These are phyloP conservation scores for Lomentospora prolificans DNA, from an alignment of 2,329 filamentous ascomycete genomes.

Conservation along the genomic window DNA sequence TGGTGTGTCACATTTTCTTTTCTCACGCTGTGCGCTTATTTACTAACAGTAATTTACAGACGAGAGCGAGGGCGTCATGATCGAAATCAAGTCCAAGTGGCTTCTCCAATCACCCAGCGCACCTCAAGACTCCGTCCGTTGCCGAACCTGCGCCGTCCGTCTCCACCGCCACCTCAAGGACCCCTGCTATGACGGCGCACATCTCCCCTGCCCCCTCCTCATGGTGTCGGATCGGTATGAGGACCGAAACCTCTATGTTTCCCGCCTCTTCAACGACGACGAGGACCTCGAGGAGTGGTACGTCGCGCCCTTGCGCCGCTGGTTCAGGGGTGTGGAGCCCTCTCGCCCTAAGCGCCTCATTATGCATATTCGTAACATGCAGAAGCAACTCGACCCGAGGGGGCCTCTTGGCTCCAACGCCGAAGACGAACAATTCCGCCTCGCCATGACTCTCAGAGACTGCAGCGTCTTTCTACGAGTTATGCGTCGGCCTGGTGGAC, in stretches of 20 bases:
- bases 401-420: conserved; percentile 32
- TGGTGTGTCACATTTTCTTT: conserved; percentile 14
- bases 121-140: conserved; percentile 51
- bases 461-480: conserved; percentile 66
- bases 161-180: conserved; percentile 25
- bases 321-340: conserved; percentile 9
- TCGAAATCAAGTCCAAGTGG: conserved; percentile 84
- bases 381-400: conserved; percentile 31
- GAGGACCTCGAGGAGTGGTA: conserved; percentile 9
- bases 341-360: conserved; percentile 20
- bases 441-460: conserved; percentile 74
- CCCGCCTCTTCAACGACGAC: conserved; percentile 16
- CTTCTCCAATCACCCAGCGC: conserved; percentile 66
- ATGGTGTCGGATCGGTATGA: conserved; percentile 22
- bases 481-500: background rate
- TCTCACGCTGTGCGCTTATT: conserved; percentile 16
- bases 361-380: conserved; percentile 24
- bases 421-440: conserved; percentile 39
- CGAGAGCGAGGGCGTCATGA: conserved; percentile 26
- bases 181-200: conserved; percentile 19
- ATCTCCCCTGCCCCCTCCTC: conserved; percentile 50
- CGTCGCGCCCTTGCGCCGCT: conserved; percentile 9
- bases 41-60: conserved; percentile 19
- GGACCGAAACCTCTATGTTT: conserved; percentile 25
- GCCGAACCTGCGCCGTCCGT: conserved; percentile 61